These are phyloP conservation scores for Bruguiera hainesii DNA, from an alignment of 441 rosid genomes.

Conservation along the genomic window DNA sequence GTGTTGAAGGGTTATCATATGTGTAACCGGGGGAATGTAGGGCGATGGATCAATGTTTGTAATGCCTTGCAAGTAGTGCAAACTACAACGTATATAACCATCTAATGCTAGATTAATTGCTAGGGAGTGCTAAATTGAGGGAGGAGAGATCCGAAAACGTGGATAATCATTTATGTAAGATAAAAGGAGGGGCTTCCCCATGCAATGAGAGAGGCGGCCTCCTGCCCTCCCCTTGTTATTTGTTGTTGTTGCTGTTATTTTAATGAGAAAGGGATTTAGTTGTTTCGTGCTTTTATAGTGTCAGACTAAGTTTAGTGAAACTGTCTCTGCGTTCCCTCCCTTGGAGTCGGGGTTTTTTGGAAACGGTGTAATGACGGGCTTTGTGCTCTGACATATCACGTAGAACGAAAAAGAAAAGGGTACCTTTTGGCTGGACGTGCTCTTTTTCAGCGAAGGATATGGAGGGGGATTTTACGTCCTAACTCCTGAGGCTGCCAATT, in stretches of 20 bases:
- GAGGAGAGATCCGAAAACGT: background rate
- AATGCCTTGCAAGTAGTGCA: background rate
- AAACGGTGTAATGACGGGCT: background rate
- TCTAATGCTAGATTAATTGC: background rate
- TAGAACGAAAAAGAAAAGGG: background rate
- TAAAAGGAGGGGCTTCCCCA: background rate
- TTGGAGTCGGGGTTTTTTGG: background rate
- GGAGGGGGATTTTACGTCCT: background rate
- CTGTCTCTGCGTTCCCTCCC: too few relatives aligned
- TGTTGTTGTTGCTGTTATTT: too few relatives aligned
- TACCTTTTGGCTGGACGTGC: background rate
- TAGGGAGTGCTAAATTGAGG: conserved; percentile 5
- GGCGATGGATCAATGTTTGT: too few relatives aligned
- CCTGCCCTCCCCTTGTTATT: background rate
- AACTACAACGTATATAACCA: background rate
- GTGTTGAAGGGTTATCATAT: too few relatives aligned
- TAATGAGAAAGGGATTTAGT: too few relatives aligned
- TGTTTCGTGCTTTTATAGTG: too few relatives aligned
- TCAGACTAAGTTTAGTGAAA: too few relatives aligned
- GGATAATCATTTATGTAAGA: background rate
- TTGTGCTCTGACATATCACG: background rate
- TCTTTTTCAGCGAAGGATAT: background rate
- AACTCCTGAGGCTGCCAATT: background rate
- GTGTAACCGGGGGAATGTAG: too few relatives aligned
- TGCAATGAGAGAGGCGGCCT: background rate